These are phyloP conservation scores for Aureobasidium sp. DNA, from an alignment of 2,329 filamentous ascomycete species.

Conservation along the genomic window DNA sequence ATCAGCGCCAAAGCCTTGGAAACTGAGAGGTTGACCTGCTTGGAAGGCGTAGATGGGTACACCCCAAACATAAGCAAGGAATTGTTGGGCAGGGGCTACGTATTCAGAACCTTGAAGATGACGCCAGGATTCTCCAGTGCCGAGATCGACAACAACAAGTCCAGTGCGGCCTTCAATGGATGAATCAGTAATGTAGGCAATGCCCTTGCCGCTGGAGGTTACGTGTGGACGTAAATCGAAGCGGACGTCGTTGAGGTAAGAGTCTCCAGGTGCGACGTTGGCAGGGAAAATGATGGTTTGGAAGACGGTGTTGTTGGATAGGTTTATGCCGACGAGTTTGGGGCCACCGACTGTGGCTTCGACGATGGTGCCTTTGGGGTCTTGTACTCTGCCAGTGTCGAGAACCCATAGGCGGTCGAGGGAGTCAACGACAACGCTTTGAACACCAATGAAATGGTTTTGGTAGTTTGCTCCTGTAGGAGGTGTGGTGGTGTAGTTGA, in stretches of 20 bases:
- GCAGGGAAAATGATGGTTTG: conserved; percentile 57
- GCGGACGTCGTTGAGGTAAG: conserved; percentile 61
- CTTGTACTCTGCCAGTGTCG: conserved; percentile 56
- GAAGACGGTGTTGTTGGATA: conserved; percentile 51
- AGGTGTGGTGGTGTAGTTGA: conserved; percentile 57
- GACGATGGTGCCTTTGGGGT: conserved; percentile 49
- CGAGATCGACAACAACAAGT: conserved; percentile 57
- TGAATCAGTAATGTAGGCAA: conserved; percentile 62
- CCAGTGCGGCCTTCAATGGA: conserved; percentile 54
- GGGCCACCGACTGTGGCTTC: conserved; percentile 53
- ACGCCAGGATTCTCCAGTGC: conserved; percentile 54
- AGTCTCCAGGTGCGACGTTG: conserved; percentile 52
- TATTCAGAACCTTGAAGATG: conserved; percentile 49
- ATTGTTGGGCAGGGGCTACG: conserved; percentile 50
- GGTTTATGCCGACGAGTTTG: conserved; percentile 56
- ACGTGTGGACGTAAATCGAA: conserved; percentile 54
- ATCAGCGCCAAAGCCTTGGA: conserved; percentile 52
- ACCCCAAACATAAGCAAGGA: conserved; percentile 56
- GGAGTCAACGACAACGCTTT: conserved; percentile 58
- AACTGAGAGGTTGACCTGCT: conserved; percentile 40
- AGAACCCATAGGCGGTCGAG: conserved; percentile 59
- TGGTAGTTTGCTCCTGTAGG: conserved; percentile 51
- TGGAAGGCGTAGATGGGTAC: conserved; percentile 49
- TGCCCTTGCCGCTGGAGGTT: conserved; percentile 47
- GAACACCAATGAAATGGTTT: conserved; percentile 57